Conservation (phyloP, 2,329 filamentous ascomycete genomes). For the Fusarium xylarioides region DNA sequence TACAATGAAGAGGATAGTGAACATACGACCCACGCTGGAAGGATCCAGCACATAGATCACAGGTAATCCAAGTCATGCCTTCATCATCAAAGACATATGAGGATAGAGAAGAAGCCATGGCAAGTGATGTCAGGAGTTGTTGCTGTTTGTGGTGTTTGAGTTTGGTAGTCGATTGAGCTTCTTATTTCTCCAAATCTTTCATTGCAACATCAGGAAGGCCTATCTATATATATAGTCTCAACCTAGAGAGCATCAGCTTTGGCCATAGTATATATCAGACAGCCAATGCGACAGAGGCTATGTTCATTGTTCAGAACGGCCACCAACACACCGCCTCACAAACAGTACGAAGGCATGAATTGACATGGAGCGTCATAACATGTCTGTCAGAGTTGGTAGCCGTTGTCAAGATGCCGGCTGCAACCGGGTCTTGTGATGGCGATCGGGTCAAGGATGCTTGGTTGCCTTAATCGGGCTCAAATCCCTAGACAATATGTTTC, state of each 20-base stretch:
- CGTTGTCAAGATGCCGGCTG: slow-evolving; percentile 28
- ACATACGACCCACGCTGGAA: slow-evolving; percentile 35
- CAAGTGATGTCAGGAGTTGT: background rate
- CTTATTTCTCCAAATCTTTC: background rate
- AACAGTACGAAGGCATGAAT: slow-evolving; percentile 2
- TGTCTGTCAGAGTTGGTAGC: slow-evolving; percentile 26
- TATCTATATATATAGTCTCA: slow-evolving; percentile 33
- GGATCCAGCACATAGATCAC: slow-evolving; percentile 37
- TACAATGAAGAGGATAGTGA: background rate
- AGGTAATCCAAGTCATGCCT: slow-evolving; percentile 41
- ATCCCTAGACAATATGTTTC: background rate
- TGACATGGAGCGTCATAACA: slow-evolving; percentile 7
- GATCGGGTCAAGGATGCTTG: slow-evolving; percentile 24
- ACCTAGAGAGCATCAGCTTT: background rate
- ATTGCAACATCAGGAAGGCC: background rate
- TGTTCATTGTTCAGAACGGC: slow-evolving; percentile 3
- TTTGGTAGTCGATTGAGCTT: background rate
- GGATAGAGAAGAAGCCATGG: slow-evolving; percentile 27
- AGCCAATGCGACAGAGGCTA: slow-evolving; percentile 3
- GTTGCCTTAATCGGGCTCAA: slow-evolving; percentile 32
- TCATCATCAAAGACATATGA: slow-evolving; percentile 36
- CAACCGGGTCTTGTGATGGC: slow-evolving; percentile 35
- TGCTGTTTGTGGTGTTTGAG: background rate
- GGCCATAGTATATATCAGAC: background rate
- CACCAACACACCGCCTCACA: slow-evolving; percentile 27